These are phyloP conservation scores for Hylodesmum podocarpum DNA, from an alignment of 306 rosid genomes.

Conservation along the genomic window DNA sequence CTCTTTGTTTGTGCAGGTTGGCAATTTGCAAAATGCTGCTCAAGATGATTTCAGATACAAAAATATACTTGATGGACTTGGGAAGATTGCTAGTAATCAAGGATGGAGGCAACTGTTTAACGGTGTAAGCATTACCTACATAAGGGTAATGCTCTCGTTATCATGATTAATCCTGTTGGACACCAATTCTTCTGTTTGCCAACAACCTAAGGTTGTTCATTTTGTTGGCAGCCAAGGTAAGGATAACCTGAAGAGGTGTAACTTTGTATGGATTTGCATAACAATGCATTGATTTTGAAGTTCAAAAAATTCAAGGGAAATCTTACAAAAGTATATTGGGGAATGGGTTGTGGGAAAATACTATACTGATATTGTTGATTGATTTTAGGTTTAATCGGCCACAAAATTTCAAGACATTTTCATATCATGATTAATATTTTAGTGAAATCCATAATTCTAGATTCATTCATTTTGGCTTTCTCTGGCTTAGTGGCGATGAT, in stretches of 20 bases:
- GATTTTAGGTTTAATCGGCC: not conserved
- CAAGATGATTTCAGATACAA: constrained; percentile 54
- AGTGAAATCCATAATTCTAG: too few species aligned
- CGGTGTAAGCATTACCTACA: constrained; percentile 89
- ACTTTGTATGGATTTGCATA: not conserved
- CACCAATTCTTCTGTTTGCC: too few species aligned
- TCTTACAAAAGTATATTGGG: not conserved
- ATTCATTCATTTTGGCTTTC: too few species aligned
- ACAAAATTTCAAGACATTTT: not conserved
- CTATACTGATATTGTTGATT: not conserved
- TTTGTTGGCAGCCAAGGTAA: not conserved
- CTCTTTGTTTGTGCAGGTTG: constrained; percentile 67
- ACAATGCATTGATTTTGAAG: not conserved
- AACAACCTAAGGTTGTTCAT: too few species aligned
- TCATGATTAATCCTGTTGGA: too few species aligned
- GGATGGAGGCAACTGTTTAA: constrained; percentile 93
- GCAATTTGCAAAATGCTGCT: constrained; percentile 48
- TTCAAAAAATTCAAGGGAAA: too few species aligned
- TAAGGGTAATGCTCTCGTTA: constrained; percentile 63
- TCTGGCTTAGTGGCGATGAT: too few species aligned
- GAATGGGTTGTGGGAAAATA: not conserved
- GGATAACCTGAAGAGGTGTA: too few species aligned
- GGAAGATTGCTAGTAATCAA: constrained; percentile 61
- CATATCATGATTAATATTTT: too few species aligned
- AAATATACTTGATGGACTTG: constrained; percentile 69